Evolutionary conservation across 1,139 yeast genomes (phyloP).

Genomic region (Geotrichum siamense): DNA sequence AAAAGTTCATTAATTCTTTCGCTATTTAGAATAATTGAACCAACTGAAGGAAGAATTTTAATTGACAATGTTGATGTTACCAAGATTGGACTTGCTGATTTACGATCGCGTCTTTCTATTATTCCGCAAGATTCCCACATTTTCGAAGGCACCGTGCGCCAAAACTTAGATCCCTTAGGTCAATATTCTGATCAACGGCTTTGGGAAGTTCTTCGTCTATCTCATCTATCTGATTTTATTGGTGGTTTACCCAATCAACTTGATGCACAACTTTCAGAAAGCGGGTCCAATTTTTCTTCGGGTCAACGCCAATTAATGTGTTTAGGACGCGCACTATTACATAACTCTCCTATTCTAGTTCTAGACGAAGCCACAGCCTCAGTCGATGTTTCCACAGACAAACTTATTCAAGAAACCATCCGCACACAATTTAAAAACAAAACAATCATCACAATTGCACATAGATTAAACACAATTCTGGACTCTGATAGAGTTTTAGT

Average conservation of each 20-base stretch:
- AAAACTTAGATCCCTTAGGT: constrained; percentile 60
- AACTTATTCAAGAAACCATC: constrained; percentile 66
- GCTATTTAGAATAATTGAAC: constrained; percentile 65
- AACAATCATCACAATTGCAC: constrained; percentile 77
- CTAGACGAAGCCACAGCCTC: constrained; percentile 85
- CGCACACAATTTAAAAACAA: constrained; percentile 53
- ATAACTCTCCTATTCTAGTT: constrained; percentile 54
- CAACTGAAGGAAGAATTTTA: constrained; percentile 46
- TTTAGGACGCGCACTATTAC: constrained; percentile 63
- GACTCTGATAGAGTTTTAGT: constrained; percentile 70
- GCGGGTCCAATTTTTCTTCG: constrained; percentile 66
- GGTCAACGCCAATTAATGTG: constrained; percentile 77
- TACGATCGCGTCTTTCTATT: constrained; percentile 54
- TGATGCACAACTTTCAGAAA: constrained; percentile 48
- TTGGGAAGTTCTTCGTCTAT: constrained; percentile 67
- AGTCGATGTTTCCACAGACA: constrained; percentile 74
- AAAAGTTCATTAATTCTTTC: constrained; percentile 67
- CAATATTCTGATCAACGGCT: constrained; percentile 45
- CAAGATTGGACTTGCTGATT: constrained; percentile 48
- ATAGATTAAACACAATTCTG: constrained; percentile 72
- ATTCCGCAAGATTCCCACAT: constrained; percentile 75
- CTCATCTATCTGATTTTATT: constrained; percentile 76
- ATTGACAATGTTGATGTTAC: constrained; percentile 56
- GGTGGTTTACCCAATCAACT: constrained; percentile 34
- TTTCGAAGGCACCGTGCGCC: constrained; percentile 57